Percentiles rank a stretch among this genome's conserved stretches.
Conservation (phyloP, 2,329 filamentous ascomycete genomes). For the Fusarium heterosporum region DNA sequence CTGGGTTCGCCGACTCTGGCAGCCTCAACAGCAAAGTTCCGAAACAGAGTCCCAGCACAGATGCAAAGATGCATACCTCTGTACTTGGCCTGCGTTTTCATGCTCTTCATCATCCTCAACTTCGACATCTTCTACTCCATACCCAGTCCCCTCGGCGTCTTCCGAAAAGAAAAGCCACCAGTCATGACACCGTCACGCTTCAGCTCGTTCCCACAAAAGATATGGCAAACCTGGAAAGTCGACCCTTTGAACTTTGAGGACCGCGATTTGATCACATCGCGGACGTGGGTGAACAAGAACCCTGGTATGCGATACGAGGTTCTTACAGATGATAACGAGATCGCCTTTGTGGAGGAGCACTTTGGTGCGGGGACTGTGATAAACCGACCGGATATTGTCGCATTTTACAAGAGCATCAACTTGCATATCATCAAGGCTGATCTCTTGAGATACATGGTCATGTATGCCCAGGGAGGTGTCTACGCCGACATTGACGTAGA, state of each 20-base stretch:
- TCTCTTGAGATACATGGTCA: conserved; percentile 75
- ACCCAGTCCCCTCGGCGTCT: conserved; percentile 38
- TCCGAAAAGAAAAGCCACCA: conserved; percentile 29
- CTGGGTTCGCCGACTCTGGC: conserved; percentile 54
- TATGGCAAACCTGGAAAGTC: conserved; percentile 83
- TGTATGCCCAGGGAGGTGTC: conserved; percentile 81
- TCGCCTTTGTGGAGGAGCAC: conserved; percentile 75
- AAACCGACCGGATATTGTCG: conserved; percentile 74
- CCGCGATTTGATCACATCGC: conserved; percentile 69
- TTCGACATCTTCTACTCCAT: conserved; percentile 54
- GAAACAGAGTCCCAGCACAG: conserved; percentile 58
- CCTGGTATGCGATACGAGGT: conserved; percentile 76
- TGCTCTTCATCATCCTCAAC: conserved; percentile 62
- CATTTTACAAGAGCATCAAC: conserved; percentile 69
- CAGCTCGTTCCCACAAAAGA: conserved; percentile 70
- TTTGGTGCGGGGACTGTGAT: conserved; percentile 74
- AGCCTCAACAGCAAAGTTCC: conserved; percentile 53
- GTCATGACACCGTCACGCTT: conserved; percentile 33
- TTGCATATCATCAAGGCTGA: conserved; percentile 74
- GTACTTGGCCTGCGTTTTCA: conserved; percentile 57
- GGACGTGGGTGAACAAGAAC: conserved; percentile 75
- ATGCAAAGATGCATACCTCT: conserved; percentile 61
- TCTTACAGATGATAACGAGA: conserved; percentile 74
- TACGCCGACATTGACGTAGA: conserved; percentile 67
- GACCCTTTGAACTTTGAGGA: conserved; percentile 74